These are phyloP conservation scores for Rhodosporidiobolus sp. DNA, from an alignment of 768 basidiomycete genomes.

Conservation along the genomic window DNA sequence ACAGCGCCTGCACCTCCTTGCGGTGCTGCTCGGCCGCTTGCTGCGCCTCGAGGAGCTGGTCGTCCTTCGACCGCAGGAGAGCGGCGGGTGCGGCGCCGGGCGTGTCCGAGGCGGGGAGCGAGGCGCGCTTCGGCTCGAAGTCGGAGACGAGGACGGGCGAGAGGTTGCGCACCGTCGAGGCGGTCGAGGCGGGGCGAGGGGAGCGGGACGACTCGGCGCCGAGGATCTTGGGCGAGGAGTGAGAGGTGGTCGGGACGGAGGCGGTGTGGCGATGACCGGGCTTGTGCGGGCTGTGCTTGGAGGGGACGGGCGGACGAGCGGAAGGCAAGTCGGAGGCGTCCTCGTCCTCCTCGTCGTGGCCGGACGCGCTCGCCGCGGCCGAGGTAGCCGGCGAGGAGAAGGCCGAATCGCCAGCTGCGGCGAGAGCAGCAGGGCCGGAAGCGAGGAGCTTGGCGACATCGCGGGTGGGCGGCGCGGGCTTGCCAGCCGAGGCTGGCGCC, in stretches of 20 bases:
- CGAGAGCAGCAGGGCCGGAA: background rate
- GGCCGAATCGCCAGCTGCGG: too few relatives aligned
- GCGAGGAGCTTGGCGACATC: background rate
- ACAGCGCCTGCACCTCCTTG: constrained; percentile 20
- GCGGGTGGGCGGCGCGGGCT: too few relatives aligned
- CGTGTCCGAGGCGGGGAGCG: background rate
- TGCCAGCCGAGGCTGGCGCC: too few relatives aligned
- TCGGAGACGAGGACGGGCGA: background rate
- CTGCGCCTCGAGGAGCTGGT: constrained; percentile 19
- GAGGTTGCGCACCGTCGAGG: background rate
- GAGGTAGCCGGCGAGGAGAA: too few relatives aligned
- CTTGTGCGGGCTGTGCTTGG: background rate
- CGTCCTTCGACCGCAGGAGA: constrained; percentile 12
- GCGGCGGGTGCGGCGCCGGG: background rate
- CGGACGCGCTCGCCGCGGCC: background rate
- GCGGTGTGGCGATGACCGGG: background rate
- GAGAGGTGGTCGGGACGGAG: background rate
- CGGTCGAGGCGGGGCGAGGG: background rate
- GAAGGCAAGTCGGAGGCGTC: too few relatives aligned
- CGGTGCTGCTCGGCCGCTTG: constrained; percentile 1
- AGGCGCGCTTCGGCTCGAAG: background rate
- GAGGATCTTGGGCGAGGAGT: background rate
- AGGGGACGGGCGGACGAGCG: background rate
- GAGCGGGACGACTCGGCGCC: background rate
- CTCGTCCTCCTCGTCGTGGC: background rate